These are phyloP conservation scores for Hibiscus trionum DNA, from an alignment of 345 rosid genomes.

Conservation along the genomic window DNA sequence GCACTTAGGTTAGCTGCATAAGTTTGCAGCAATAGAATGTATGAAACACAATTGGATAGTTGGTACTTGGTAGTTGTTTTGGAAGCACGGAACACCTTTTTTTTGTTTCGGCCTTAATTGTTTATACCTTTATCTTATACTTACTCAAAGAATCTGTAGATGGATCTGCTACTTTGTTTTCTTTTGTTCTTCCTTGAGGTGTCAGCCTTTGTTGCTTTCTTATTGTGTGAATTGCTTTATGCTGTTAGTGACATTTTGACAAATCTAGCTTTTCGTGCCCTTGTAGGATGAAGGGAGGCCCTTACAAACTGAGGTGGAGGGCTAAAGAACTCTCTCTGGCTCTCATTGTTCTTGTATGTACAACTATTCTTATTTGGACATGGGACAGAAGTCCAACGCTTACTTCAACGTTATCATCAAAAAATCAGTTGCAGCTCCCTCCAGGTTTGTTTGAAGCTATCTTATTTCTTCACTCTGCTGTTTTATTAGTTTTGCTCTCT, in stretches of 20 bases:
- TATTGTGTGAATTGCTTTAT: background rate
- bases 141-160: background rate
- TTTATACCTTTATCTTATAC: background rate
- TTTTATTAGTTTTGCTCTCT: background rate
- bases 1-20: background rate
- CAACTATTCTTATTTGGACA: slow-evolving; percentile 49
- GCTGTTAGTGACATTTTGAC: slow-evolving; percentile 11
- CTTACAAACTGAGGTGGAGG: slow-evolving; percentile 28
- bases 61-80: background rate
- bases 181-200: background rate
- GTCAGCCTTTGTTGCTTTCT: background rate
- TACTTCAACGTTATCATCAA: slow-evolving; percentile 40
- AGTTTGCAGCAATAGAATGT: slow-evolving; percentile 2
- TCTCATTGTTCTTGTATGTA: slow-evolving; percentile 49
- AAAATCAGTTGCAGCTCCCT: slow-evolving; percentile 34
- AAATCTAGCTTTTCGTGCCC: slow-evolving; percentile 6
- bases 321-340: slow-evolving; percentile 44
- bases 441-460: slow-evolving; percentile 33
- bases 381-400: slow-evolving; percentile 56
- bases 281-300: slow-evolving; percentile 56
- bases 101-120: background rate
- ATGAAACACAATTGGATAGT: background rate
- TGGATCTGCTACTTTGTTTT: background rate
- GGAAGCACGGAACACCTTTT: background rate
- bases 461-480: slow-evolving; percentile 1